Evolutionary conservation across 805 yeast genomes (phyloP), one percentile per base, ranked within the genome.

Genomic region (Pichia ethanolica): DNA sequence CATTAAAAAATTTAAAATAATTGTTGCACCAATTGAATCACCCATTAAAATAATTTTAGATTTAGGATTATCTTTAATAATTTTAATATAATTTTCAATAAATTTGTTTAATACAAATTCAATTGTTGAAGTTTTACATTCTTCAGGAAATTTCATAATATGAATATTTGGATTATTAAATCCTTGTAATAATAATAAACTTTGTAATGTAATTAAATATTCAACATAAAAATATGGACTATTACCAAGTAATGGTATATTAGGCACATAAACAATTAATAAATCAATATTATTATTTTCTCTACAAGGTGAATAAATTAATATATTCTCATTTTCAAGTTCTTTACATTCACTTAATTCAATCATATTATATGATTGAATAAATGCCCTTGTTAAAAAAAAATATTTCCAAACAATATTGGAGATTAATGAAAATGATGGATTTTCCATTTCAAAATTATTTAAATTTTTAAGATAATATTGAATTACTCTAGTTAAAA

Each of bases 1-100:
- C 33, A 56, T 59, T 45, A 74, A 47, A 46, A 71, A 55, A 11
- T 71, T 56, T 43, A 74, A 52, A 4, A 65, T 62, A 37, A 73
- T 52, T n/a, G 71, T 72, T 0, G 75, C 80, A 1, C 82, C 82
- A 5, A 69, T 59, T 0, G 80, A 74, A 46, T 77, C 80, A 0
- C 81, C 82, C 44, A 66, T 56, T 5, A 73, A 42, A 4, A 73
- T 59, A 3, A 63, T 42, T 27, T 63, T 63, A 1, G 75, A 59
- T 0, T 49, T 44, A 0, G 67, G 67, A 42, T 56, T 47, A n/a
- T 30, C 12, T 12, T 33, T 35, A 8, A 20, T 14, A 8, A 53
- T 12, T 14, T 42, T 14, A 3, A 30, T 26, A 42, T 42, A 48
- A 4, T 38, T 20, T 14, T 50, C 44, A 10, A 37, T 36, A 10